These are phyloP conservation scores for Cercospora sesami DNA, from an alignment of 2,329 filamentous ascomycete genomes.

Conservation along the genomic window DNA sequence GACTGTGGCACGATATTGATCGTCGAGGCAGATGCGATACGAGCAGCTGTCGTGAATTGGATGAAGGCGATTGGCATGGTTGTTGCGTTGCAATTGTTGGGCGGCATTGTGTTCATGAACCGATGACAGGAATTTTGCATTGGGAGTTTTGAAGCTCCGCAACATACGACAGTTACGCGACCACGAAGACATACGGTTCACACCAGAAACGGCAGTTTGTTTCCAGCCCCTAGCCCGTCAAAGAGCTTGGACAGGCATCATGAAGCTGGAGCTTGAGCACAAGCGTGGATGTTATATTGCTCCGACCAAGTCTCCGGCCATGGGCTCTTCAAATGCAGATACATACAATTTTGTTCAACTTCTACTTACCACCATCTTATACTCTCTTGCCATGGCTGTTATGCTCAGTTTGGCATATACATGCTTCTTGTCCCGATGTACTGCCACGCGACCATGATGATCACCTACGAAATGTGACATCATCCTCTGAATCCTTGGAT, in stretches of 20 bases:
- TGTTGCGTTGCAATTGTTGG: conserved; percentile 27
- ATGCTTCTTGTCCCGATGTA: conserved; percentile 1
- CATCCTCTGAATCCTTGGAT: background rate
- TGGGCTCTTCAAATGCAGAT: background rate
- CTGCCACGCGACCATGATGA: conserved; percentile 2
- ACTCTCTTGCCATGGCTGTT: background rate
- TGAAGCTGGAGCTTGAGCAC: conserved; percentile 7
- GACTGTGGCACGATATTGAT: conserved; percentile 42
- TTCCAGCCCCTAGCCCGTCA: background rate
- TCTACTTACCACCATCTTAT: background rate
- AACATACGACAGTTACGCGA: conserved; percentile 16
- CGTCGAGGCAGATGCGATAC: conserved; percentile 28
- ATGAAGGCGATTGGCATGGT: conserved; percentile 24
- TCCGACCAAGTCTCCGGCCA: background rate
- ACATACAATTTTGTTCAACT: background rate
- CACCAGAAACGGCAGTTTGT: background rate
- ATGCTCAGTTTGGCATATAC: background rate
- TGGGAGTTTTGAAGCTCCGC: background rate
- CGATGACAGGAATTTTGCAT: conserved; percentile 6
- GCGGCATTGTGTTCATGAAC: conserved; percentile 26
- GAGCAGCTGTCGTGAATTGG: conserved; percentile 22
- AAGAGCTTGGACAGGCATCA: conserved; percentile 1
- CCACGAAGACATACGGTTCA: conserved; percentile 10
- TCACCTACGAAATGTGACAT: conserved; percentile 1
- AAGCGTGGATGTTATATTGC: background rate